Base-by-base conservation (phyloP, 2,329 filamentous ascomycete species). In the Nemania serpens region DNA sequence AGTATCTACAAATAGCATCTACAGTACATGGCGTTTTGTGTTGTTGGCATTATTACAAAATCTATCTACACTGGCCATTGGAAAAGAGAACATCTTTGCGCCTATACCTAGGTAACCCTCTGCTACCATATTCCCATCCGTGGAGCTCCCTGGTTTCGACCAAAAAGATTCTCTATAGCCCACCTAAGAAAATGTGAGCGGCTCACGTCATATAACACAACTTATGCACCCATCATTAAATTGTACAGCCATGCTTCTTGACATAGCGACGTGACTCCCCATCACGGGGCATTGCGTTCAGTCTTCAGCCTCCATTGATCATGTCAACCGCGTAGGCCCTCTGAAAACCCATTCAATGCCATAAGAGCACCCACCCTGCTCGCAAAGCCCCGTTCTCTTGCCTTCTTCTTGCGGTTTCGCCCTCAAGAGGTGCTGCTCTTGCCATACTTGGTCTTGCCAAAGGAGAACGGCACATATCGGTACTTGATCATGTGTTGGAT, bases 401-500 rank as follows among this genome's bases (percentile, higher is more conserved):
- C 11, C 42, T 18, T n/a, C 43, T n/a, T n/a, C n/a, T n/a, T n/a
- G 4, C 54, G 39, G 22, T 55, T 59, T 66, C 58, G 42, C 33
- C 55, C 60, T 66, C 58, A 70, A 41, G 73, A 78, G 46, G 79
- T 78, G 78, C 79, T 87, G 78, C 81, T 84, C 80, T 88, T 89
- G 74, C 77, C 81, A 76, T 95, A 96, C 74, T 86, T 88, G 66
- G 91, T 84, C 86, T 97, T 97, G 77, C 93, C 93, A 68, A 96
- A 87, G 42, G 91, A 89, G 81, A 97, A 97, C 42, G 93, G 93
- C 33, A 97, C 93, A 75, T 97, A 99, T 79, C 94, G 91, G 82
- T 98, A 99, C 83, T 98, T 99, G 85, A 99, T 94, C 95, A 99
- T 99, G 81, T 98, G 95, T 81, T 99, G 95, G 71, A 99, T 99